Conservation (phyloP, 2,329 filamentous ascomycete genomes). For the Aureobasidium sp. region DNA sequence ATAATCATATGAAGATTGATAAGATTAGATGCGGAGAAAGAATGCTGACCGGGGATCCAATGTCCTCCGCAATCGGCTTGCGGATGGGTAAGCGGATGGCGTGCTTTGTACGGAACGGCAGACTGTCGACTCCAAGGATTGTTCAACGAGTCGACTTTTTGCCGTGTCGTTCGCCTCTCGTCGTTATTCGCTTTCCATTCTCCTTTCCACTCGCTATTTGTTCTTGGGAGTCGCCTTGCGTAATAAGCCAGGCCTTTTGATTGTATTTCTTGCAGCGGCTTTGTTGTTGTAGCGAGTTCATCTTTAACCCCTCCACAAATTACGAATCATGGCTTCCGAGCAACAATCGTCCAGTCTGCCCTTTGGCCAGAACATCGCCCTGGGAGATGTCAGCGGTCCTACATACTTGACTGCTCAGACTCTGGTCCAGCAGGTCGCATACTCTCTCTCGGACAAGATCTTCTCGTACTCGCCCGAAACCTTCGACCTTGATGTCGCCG, state of each 20-base stretch:
- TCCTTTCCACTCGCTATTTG: background rate
- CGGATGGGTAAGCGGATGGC: background rate
- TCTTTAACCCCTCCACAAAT: background rate
- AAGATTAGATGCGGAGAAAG: background rate
- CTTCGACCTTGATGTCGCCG: conserved; percentile 80
- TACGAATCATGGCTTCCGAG: background rate
- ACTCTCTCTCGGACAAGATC: conserved; percentile 90
- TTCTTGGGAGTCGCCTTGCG: conserved; percentile 6
- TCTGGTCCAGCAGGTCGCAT: conserved; percentile 91
- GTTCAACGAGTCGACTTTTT: background rate
- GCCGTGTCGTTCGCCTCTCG: background rate
- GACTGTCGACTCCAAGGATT: background rate
- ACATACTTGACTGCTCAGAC: conserved; percentile 91
- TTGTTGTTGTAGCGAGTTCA: background rate
- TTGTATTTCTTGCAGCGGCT: background rate
- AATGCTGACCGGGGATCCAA: background rate
- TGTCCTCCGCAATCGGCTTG: background rate
- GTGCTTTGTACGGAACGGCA: background rate
- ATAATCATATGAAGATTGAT: background rate
- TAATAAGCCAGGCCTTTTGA: background rate
- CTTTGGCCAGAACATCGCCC: conserved; percentile 43
- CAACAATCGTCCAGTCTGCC: conserved; percentile 40
- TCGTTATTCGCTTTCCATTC: background rate
- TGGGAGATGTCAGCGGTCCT: conserved; percentile 64
- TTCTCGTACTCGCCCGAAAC: conserved; percentile 94